These are phyloP conservation scores for Suhomyces choctaworum DNA, from an alignment of 1,139 yeast genomes.

Conservation along the genomic window DNA sequence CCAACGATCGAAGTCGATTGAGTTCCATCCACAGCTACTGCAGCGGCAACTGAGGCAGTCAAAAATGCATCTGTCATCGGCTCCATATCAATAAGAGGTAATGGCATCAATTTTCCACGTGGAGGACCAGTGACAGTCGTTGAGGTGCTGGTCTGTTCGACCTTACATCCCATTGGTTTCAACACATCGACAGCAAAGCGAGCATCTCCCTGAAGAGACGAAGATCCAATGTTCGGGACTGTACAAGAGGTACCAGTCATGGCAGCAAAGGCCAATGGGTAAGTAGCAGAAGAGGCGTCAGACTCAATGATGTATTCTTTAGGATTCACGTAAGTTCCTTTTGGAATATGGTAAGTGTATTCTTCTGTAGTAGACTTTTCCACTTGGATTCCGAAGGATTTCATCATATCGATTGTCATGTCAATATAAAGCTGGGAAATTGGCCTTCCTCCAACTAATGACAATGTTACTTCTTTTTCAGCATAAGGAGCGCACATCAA, in stretches of 20 bases:
- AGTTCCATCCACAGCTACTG: slow-evolving; percentile 59
- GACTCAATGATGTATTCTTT: slow-evolving; percentile 85
- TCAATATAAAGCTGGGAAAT: slow-evolving; percentile 93
- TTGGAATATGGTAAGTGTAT: slow-evolving; percentile 87
- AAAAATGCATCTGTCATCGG: slow-evolving; percentile 99
- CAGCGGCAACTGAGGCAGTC: slow-evolving; percentile 96
- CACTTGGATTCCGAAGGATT: slow-evolving; percentile 82
- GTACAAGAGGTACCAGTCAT: slow-evolving; percentile 91
- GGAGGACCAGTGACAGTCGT: slow-evolving; percentile 94
- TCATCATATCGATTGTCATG: slow-evolving; percentile 97
- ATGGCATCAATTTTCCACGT: slow-evolving; percentile 63
- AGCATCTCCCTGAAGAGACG: slow-evolving; percentile 96
- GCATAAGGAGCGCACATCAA: slow-evolving; percentile 99
- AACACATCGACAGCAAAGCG: slow-evolving; percentile 92
- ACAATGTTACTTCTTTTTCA: slow-evolving; percentile 76
- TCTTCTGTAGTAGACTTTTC: slow-evolving; percentile 66
- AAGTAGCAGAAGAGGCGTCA: slow-evolving; percentile 98
- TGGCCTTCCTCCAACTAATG: slow-evolving; percentile 95
- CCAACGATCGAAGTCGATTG: slow-evolving; percentile 82
- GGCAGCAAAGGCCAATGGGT: slow-evolving; percentile 98
- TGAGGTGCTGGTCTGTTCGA: slow-evolving; percentile 74
- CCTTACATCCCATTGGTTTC: slow-evolving; percentile 93
- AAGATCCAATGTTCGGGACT: slow-evolving; percentile 89
- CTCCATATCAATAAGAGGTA: slow-evolving; percentile 89
- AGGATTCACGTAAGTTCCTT: slow-evolving; percentile 79